These are phyloP conservation scores for Schwanniomyces yamadae DNA, from an alignment of 805 yeast genomes.

Conservation along the genomic window DNA sequence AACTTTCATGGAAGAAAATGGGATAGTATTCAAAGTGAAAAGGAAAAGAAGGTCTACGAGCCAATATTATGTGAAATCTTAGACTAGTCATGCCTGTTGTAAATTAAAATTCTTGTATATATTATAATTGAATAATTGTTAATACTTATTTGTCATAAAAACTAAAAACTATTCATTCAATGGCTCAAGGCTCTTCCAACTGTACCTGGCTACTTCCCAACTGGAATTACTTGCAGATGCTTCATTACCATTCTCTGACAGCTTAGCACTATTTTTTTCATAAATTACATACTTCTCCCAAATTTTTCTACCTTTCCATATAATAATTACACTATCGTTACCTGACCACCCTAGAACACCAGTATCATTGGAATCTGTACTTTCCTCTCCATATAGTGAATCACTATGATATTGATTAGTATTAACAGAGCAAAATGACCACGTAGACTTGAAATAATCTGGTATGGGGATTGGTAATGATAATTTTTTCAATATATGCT, in stretches of 20 bases:
- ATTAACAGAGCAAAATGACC: slow-evolving; percentile 83
- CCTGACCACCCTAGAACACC: slow-evolving; percentile 69
- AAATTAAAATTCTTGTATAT: neutral
- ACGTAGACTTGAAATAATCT: slow-evolving; percentile 74
- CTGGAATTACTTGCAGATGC: neutral
- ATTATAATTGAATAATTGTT: too few species aligned
- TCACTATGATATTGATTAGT: slow-evolving; percentile 40
- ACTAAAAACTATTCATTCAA: neutral
- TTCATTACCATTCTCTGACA: neutral
- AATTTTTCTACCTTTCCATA: slow-evolving; percentile 71
- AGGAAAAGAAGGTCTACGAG: slow-evolving; percentile 31
- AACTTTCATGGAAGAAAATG: slow-evolving; percentile 52
- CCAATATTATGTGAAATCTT: slow-evolving; percentile 38
- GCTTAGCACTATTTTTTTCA: slow-evolving; percentile 34
- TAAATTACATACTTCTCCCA: slow-evolving; percentile 86
- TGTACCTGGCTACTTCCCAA: slow-evolving; percentile 23
- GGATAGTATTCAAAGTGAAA: slow-evolving; percentile 26
- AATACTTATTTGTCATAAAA: neutral
- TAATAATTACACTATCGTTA: slow-evolving; percentile 66
- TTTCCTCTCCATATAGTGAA: slow-evolving; percentile 3
- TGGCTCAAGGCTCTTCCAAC: slow-evolving; percentile 23
- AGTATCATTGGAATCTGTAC: slow-evolving; percentile 22
- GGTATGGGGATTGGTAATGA: slow-evolving; percentile 61
- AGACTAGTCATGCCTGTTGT: slow-evolving; percentile 13
- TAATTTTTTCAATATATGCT: slow-evolving; percentile 62